These are phyloP conservation scores for Casuarina glauca DNA, from an alignment of 306 rosid genomes.

Conservation along the genomic window DNA sequence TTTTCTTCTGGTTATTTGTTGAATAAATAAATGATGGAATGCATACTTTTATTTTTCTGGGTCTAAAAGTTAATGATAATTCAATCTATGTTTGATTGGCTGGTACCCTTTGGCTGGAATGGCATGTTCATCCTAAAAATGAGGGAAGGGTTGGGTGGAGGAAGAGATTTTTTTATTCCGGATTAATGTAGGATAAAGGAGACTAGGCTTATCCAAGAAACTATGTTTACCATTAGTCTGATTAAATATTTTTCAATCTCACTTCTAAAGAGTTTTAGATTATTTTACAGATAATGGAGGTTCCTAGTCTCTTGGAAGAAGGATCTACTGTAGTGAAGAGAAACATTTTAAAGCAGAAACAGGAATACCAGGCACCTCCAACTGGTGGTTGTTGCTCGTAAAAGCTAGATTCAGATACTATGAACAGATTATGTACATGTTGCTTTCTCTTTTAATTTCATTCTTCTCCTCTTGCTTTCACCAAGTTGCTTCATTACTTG, in stretches of 20 bases:
- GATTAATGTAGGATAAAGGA: background rate
- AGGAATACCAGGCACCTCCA: constrained; percentile 48
- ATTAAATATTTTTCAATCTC: background rate
- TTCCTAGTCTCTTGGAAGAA: constrained; percentile 86
- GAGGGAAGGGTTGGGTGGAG: background rate
- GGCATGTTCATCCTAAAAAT: background rate
- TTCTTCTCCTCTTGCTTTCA: constrained; percentile 23
- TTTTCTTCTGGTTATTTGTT: too few relatives aligned
- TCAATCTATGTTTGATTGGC: background rate
- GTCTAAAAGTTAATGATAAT: background rate
- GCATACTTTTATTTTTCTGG: too few relatives aligned
- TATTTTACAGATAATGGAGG: constrained; percentile 76
- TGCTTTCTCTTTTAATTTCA: constrained; percentile 32
- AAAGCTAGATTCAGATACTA: constrained; percentile 35
- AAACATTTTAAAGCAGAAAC: constrained; percentile 63
- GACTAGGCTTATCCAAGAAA: background rate
- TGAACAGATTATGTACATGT: constrained; percentile 52
- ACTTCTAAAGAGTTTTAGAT: constrained; percentile 27
- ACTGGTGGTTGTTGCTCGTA: constrained; percentile 60
- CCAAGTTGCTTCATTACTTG: constrained; percentile 33
- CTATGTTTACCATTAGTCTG: background rate
- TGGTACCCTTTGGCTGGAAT: constrained; percentile 1
- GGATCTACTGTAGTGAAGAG: constrained; percentile 67
- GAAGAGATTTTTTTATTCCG: background rate
- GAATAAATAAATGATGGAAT: background rate